Evolutionary conservation across 768 basidiomycete genomes (phyloP), one percentile per base, ranked within the genome.

Genomic region (Austroboletus eburneus): DNA sequence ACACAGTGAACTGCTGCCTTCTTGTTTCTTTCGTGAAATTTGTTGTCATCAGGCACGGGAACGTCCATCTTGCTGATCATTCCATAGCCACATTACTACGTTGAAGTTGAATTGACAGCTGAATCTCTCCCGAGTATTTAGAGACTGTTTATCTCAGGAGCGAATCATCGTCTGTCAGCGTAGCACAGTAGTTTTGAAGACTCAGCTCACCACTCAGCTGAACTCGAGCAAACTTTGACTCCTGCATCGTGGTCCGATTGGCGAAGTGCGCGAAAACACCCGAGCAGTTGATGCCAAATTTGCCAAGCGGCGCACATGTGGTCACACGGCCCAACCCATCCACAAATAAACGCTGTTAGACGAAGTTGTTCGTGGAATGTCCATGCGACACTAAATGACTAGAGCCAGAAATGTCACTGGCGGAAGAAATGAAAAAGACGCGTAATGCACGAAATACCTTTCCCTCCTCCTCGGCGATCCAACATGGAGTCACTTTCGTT

Each of bases 381-480:
- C 52, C 55, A 59, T 14, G 45, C n/a, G 9, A 61, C 33, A 32
- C 18, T 7, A 34, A 56, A 57, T 39, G 41, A 39, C 57, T 54
- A 30, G 32, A 42, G 22, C 9, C 12, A 29, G 7, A 20, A 29
- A 35, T 12, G 16, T 38, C 7, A 43, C n/a, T 32, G 21, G 25
- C 17, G 16, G 13, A 38, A 35, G 24, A 13, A 48, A 36, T 9
- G 9, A 6, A 23, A 46, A 18, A 32, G 3, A 30, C 9, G 27
- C 12, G 12, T 27, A 27, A 12, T 6, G 12, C 27, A 27, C 12
- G 12, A 12, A 6, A 27, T 32, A 44, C 59, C 39, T 59, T 62
- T 44, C 55, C 57, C 9, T 51, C 52, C 42, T 62, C 49, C 1
- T 57, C 61, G 13, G 57, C 43, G 21, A 61, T 44, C 54, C 56